phyloP scores from a whole-genome alignment of 2,329 filamentous ascomycete genomes.

The Sphaerulina musiva region DNA sequence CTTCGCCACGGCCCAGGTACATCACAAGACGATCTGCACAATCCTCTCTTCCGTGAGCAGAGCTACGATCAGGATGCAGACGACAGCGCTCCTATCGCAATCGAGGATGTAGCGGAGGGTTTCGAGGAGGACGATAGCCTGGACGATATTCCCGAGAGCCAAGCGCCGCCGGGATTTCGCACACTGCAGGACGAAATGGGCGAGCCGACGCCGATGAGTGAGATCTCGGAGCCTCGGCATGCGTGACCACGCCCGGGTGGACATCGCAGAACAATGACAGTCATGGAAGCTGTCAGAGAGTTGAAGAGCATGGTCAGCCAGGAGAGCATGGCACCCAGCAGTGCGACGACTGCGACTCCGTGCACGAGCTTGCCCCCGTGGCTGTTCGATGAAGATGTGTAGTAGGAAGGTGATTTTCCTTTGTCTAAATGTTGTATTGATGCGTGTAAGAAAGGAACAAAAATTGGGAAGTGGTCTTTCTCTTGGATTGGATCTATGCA shows the following conservation, averaged over 20 bases:
- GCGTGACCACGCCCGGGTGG: conserved; percentile 6
- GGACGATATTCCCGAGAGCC: conserved; percentile 15
- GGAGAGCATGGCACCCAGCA: conserved; percentile 1
- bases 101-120: conserved; percentile 30
- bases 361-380: conserved; percentile 1
- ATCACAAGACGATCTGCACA: conserved; percentile 36
- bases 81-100: conserved; percentile 39
- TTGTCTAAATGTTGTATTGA: conserved; percentile 3
- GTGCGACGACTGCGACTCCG: background rate
- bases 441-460: background rate
- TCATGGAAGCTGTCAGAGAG: conserved; percentile 2
- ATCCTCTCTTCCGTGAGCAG: conserved; percentile 51
- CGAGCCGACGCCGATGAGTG: conserved; percentile 10
- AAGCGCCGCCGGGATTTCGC: conserved; percentile 12
- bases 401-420: conserved; percentile 3
- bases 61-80: conserved; percentile 57
- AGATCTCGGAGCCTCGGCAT: background rate
- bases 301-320: conserved; percentile 4
- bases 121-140: conserved; percentile 45
- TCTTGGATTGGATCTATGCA: conserved; percentile 10
- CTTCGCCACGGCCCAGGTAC: conserved; percentile 12
- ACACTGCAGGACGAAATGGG: conserved; percentile 14
- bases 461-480: background rate
- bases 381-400: background rate
- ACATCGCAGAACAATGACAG: conserved; percentile 5